Evolutionary conservation across 441 rosid species (phyloP), one percentile per base, ranked within the genome.

Genomic region (Aleurites moluccanus): DNA sequence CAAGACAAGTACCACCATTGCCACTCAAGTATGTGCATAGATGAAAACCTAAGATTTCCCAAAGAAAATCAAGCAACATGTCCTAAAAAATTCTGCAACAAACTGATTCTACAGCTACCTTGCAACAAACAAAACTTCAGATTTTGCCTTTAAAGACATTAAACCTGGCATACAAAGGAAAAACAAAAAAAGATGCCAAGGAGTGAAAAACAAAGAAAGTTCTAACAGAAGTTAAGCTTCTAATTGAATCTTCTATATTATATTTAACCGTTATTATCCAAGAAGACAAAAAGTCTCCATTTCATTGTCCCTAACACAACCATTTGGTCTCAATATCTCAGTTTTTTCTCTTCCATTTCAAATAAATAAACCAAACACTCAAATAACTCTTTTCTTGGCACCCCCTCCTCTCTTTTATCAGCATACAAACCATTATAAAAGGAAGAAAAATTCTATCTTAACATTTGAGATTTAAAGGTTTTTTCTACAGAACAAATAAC

Each of bases 91-190:
- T 72, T 63, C 75, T 73, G 73, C 73, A 73, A 69, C 69, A 20
- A 72, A 68, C 52, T 50, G 38, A 69, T 53, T 76, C 59, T 66
- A 56, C 56, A 74, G 62, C 74, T 76, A 71, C 70, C 88, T 80
- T 80, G 52, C 70, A 78, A 77, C 40, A 79, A 78, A 35, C 25
- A 59, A 56, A 83, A 81, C 67, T 74, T 79, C 82, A 73, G 52
- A 57, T 56, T 75, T 53, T 64, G 18, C 66, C 25, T 61, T 57
- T 69, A 35, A 60, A 70, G 67, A 73, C 38, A 70, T 25, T n/a
- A 66, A 61, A 64, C 40, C 63, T 60, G 23, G 69, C 2, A 68
- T 10, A 68, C 15, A 40, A 70, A 18, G 6, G 6, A 9, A 55
- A 59, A 42, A 21, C 70, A 64, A 47, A 67, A 61, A 15, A 11